Base-by-base conservation (phyloP, 345 rosid species). In the Ricinus communis region DNA sequence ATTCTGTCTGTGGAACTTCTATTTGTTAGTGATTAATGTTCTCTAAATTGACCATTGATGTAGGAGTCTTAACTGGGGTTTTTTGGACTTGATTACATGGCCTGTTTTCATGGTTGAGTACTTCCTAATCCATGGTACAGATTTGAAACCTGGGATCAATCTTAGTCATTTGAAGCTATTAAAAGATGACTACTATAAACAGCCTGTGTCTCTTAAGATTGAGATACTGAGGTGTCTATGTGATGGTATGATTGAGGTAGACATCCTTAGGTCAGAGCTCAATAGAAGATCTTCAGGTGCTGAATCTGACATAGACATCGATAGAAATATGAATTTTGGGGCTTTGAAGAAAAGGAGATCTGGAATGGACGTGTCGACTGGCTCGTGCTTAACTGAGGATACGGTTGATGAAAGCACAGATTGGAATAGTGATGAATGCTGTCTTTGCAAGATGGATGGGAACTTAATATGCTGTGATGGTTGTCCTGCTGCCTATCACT, bases 401-500 rank as follows among this genome's bases (percentile, higher is more conserved):
- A 76, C 76, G 59, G 75, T 53, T 72, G 93, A 89, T 75, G 82
- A 81, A 33, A 77, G 83, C 24, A 62, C 69, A 71, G 97, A 92
- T 81, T 75, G 89, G 93, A 95, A 95, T 79, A 89, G 87, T 74
- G 97, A 95, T 65, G 96, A 95, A 74, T 95, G 97, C 77, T 85
- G 86, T 80, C 86, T 95, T 70, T 95, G 99, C 73, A 95, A 90
- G 87, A 95, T 95, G 99, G 97, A 95, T 72, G 97, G 99, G 66
- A 90, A 52, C 69, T 81, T 95, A 80, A 87, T 95, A 71, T 95
- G 97, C 78, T 95, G 99, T 76, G 99, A 95, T 83, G 99, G 99
- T 62, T 92, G 99, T 79, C 99, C 99, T 66, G 97, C 99, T 81
- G 99, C 99, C 12, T 95, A 87, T 81, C 99, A 95, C 83, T 88